Evolutionary conservation across 106 monocot genomes (phyloP), one percentile per base, ranked within the genome.

Genomic region (Agapanthus africanus): DNA sequence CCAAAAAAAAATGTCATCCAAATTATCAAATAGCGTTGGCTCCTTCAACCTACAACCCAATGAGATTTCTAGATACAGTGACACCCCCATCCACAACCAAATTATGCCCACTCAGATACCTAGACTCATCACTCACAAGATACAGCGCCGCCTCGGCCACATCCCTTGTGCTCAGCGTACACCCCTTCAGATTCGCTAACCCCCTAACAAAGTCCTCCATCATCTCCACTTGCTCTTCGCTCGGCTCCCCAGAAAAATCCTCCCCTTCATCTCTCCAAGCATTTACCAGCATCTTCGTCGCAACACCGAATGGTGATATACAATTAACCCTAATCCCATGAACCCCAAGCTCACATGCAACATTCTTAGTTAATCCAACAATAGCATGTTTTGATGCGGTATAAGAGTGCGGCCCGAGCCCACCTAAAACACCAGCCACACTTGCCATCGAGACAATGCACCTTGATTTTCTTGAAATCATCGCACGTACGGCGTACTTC

Each of bases 21-120:
- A n/a, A n/a, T n/a, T n/a, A n/a, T n/a, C n/a, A n/a, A n/a, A n/a
- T n/a, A n/a, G n/a, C n/a, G n/a, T n/a, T n/a, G n/a, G n/a, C n/a
- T n/a, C n/a, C n/a, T n/a, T n/a, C n/a, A n/a, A 19, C 34, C 37
- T 38, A 80, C 70, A 80, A 69, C 15, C 80, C 80, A 57, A 84
- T 71, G 7, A 68, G 37, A 40, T 80, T 84, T 35, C 70, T 80
- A 6, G 77, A 41, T 38, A 70, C 59, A 7, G 86, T 86, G 22
- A 79, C 76, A 19, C 79, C 87, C 2, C 87, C 87, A 61, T 87
- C 87, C 3, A 87, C 79, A 9, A 82, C 80, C 40, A 87, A 83
- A 63, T 87, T 87, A 42, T 87, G 87, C 23, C 87, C 87, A 67
- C 75, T 87, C 0, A 87, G 65, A 60, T 83, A 87, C 73, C 38